Conservation (phyloP, 495 filamentous ascomycete species). For the Ramalina intermedia region DNA sequence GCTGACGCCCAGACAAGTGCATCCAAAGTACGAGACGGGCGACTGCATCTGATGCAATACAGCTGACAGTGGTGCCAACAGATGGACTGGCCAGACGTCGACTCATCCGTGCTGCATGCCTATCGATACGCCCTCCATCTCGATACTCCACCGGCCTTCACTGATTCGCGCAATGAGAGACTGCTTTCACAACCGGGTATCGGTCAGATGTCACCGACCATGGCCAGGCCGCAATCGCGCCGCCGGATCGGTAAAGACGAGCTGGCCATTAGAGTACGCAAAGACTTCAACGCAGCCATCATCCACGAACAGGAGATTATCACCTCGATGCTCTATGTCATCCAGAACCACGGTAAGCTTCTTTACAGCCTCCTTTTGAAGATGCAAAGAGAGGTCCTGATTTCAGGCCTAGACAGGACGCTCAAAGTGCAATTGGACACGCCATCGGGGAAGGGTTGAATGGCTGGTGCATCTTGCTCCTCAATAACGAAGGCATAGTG, state of each 20-base stretch:
- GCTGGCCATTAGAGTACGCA: conserved; percentile 53
- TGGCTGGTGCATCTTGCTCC: too few species aligned
- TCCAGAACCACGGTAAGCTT: conserved; percentile 41
- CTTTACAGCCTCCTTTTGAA: background rate
- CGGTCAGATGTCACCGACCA: conserved; percentile 54
- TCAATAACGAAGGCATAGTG: too few species aligned
- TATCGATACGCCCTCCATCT: conserved; percentile 56
- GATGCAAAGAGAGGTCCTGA: background rate
- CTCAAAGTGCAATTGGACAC: conserved; percentile 30
- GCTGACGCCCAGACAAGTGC: background rate
- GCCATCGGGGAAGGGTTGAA: background rate
- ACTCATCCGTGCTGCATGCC: conserved; percentile 44
- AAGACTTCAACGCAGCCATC: conserved; percentile 65
- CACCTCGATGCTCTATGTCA: conserved; percentile 60
- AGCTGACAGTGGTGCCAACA: conserved; percentile 17
- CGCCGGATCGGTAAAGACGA: conserved; percentile 50
- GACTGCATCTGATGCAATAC: background rate
- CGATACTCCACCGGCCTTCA: conserved; percentile 45
- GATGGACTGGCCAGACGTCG: conserved; percentile 53
- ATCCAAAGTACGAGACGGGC: background rate
- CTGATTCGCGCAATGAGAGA: conserved; percentile 46
- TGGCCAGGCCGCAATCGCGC: conserved; percentile 45
- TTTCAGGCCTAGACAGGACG: conserved; percentile 23
- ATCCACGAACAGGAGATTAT: conserved; percentile 65
- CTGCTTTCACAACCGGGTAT: conserved; percentile 48